Base-by-base conservation (phyloP, 2,329 filamentous ascomycete genomes). In the Alternaria postmessia region DNA sequence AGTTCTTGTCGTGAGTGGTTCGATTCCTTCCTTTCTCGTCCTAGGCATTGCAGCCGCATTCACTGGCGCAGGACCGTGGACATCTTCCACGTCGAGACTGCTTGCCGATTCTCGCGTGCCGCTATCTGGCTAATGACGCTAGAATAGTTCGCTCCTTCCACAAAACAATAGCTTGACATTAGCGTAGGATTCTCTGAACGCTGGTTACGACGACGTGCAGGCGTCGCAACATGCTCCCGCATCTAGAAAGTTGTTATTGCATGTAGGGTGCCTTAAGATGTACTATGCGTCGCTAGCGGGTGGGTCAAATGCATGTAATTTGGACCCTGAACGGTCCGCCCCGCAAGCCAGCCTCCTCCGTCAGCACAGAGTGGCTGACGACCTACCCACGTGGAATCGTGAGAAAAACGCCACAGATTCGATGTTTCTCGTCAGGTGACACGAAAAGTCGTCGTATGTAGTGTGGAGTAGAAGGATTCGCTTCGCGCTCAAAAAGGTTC, bases 171-270 rank as follows among this genome's bases (percentile, higher is more conserved):
- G n/a, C 38, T 9, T 12, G 38, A 20, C 38, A 20, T 3, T 39
- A 39, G 38, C 38, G 38, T 39, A 39, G 18, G 38, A 39, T 39
- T 20, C 0, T 2, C 38, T 34, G 47, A 47, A 57, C 16, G 57
- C 53, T 51, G 46, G 43, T 47, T 30, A 22, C 32, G n/a, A 57
- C 39, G 30, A 56, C 32, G 46, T 28, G 58, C 38, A 43, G 22
- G 30, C 51, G 30, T 61, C 59, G 59, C 59, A 58, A 18, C 49
- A 61, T 61, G 32, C 24, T 42, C 43, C 59, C 59, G 7, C 6
- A 51, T 61, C 28, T 14, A n/a, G 54, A 38, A 46, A 24, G 26
- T 51, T 16, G 34, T 41, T 48, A 12, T 54, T 14, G 22, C 51
- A 42, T 41, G 43, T 52, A 39, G 52, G 48, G 39, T 62, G 42